phyloP scores from a whole-genome alignment of 2,329 filamentous ascomycete species.

The Cladosporium halotolerans region DNA sequence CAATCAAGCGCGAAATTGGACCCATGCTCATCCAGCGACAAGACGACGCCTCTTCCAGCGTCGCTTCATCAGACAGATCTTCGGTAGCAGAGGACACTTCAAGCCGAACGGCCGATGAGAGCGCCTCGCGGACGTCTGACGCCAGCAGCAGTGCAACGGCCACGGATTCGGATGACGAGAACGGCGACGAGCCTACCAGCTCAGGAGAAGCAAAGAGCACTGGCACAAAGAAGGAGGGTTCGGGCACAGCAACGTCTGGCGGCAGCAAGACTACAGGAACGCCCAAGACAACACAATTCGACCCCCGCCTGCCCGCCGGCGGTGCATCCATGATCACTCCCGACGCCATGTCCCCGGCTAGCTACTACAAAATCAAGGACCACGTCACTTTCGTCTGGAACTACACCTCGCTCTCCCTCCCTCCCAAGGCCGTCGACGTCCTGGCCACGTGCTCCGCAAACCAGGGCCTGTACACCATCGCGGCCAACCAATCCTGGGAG shows the following conservation, averaged over 20 bases:
- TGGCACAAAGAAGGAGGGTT: constrained; percentile 17
- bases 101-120: background rate
- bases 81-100: background rate
- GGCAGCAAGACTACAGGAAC: constrained; percentile 13
- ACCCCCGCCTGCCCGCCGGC: constrained; percentile 50
- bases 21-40: constrained; percentile 21
- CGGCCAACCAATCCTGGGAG: constrained; percentile 51
- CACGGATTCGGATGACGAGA: background rate
- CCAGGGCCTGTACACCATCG: constrained; percentile 55
- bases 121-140: constrained; percentile 3
- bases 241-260: constrained; percentile 13
- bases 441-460: constrained; percentile 56
- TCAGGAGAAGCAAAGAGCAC: constrained; percentile 10
- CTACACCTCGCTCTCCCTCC: constrained; percentile 57
- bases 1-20: constrained; percentile 24
- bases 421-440: constrained; percentile 55
- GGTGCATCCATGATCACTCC: constrained; percentile 59
- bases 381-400: constrained; percentile 62
- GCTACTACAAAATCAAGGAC: constrained; percentile 59
- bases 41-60: constrained; percentile 16
- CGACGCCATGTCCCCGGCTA: constrained; percentile 38
- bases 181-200: constrained; percentile 13
- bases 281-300: constrained; percentile 38
- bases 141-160: constrained; percentile 5
- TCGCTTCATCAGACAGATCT: constrained; percentile 19